A percentile compares a stretch with the other conserved stretches of the same genome.
These are phyloP conservation scores for Talaromyces sp. DNA, from an alignment of 2,329 filamentous ascomycete species.

Conservation along the genomic window DNA sequence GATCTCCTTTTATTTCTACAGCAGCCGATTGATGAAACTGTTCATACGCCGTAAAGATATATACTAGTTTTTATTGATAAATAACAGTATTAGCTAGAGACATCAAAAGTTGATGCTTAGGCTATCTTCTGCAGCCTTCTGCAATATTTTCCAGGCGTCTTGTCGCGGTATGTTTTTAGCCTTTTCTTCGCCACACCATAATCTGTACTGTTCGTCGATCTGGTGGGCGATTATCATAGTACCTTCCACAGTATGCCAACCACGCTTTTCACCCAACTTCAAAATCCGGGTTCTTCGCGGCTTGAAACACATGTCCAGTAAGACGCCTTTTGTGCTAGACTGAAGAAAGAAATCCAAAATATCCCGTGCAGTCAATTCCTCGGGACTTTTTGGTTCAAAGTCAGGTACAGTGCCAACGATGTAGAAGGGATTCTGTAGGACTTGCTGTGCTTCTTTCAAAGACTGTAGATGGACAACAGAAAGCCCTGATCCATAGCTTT, in stretches of 20 bases:
- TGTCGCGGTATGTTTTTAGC: conserved; percentile 21
- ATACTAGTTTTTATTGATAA: too few species aligned
- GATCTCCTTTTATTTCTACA: not conserved
- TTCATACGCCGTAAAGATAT: too few species aligned
- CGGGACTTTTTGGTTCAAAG: conserved; percentile 25
- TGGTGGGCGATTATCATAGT: conserved; percentile 40
- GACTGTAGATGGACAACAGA: conserved; percentile 27
- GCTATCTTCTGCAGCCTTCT: conserved; percentile 29
- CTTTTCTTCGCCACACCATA: conserved; percentile 32
- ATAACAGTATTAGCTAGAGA: too few species aligned
- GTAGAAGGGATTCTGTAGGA: conserved; percentile 26
- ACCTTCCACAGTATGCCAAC: conserved; percentile 38
- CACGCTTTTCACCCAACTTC: conserved; percentile 25
- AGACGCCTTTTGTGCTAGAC: conserved; percentile 24
- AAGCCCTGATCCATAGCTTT: conserved; percentile 1
- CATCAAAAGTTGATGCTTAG: conserved; percentile 28
- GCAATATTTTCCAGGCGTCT: conserved; percentile 29
- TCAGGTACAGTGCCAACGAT: conserved; percentile 39
- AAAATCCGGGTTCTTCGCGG: conserved; percentile 34
- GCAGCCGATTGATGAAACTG: too few species aligned
- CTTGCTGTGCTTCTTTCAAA: conserved; percentile 20
- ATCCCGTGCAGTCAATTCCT: conserved; percentile 23
- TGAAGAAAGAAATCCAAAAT: conserved; percentile 27
- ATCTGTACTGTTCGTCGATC: conserved; percentile 35
- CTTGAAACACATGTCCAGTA: conserved; percentile 44